Evolutionary conservation across 208 protist genomes (phyloP).

Genomic region (Angomonas deanei): DNA sequence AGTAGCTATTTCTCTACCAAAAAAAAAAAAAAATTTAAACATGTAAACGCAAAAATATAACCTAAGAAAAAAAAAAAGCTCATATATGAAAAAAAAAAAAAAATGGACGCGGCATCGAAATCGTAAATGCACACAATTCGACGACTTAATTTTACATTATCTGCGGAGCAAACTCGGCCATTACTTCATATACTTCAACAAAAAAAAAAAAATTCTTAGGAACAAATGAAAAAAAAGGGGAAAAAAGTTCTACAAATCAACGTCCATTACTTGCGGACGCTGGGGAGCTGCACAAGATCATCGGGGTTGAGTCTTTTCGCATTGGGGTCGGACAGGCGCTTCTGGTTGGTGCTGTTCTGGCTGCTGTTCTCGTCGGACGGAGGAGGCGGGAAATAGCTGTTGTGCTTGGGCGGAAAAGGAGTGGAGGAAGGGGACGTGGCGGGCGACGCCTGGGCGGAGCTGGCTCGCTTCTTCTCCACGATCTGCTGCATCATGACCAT

Average conservation of each 20-base stretch:
- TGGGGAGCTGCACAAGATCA: not conserved
- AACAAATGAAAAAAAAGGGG: not conserved
- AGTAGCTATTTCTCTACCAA: not conserved
- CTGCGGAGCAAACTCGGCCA: too few species aligned
- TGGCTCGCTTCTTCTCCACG: slow-evolving; percentile 10
- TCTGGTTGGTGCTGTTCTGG: not conserved
- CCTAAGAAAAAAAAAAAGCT: slow-evolving; percentile 7
- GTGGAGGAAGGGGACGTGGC: not conserved
- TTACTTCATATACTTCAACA: slow-evolving; percentile 2
- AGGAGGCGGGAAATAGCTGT: not conserved
- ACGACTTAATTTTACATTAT: too few species aligned
- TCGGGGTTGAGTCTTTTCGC: not conserved
- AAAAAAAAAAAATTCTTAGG: slow-evolving; percentile 9
- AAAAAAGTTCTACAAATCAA: slow-evolving; percentile 1
- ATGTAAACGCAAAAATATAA: not conserved
- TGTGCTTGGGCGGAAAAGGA: not conserved
- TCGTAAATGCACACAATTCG: slow-evolving; percentile 10
- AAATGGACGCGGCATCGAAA: not conserved
- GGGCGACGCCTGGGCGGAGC: not conserved
- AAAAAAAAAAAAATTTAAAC: not conserved
- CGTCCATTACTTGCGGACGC: not conserved
- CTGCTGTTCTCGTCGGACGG: not conserved
- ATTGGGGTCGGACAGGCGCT: not conserved
- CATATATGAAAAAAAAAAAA: slow-evolving; percentile 10
- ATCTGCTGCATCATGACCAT: slow-evolving; percentile 48